Base-by-base conservation (phyloP, 257 asterid species). In the Oldenlandia corymbosa region DNA sequence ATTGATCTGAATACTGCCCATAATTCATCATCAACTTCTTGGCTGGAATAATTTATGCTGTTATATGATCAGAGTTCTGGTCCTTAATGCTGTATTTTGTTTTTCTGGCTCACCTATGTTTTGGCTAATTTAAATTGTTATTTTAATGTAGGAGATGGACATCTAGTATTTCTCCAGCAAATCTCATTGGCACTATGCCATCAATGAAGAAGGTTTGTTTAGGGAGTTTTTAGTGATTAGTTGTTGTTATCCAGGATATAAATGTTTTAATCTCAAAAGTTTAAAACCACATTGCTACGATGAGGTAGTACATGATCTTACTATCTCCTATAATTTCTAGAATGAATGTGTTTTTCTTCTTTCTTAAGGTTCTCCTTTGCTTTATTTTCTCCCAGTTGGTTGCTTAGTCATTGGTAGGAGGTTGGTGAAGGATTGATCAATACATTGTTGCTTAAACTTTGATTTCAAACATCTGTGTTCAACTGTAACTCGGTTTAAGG, bases 181-280 rank as follows among this genome's bases (percentile, higher is more conserved):
- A 28, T 18, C 68, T 42, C 47, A 52, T 62, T 50, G 47, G 55
- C 58, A 34, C 65, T 47, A 70, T 70, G 69, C 74, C 69, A 2
- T 70, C 64, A 24, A 42, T 32, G 63, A 55, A 45, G 36, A 30
- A 70, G 74, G 74, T 69, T 32, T 16, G 58, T 55, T 30, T 42
- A 31, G 17, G 7, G 43, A n/a, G n/a, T n/a, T n/a, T 20, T n/a
- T 49, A 16, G 27, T 20, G 24, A 5, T 51, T 9, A 47, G 30
- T 52, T 12, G 23, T 37, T 31, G 36, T 20, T 26, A 26, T 53
- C 53, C 41, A 11, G 5, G 16, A 13, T 3, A 4, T 53, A 6
- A 32, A 17, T 52, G 27, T 9, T 21, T 27, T 55, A 21, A 8
- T 39, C 30, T 41, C 14, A 14, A 12, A 14, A 21, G 50, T n/a